phyloP scores from a whole-genome alignment of 805 yeast genomes.

The Lachancea quebecensis region DNA sequence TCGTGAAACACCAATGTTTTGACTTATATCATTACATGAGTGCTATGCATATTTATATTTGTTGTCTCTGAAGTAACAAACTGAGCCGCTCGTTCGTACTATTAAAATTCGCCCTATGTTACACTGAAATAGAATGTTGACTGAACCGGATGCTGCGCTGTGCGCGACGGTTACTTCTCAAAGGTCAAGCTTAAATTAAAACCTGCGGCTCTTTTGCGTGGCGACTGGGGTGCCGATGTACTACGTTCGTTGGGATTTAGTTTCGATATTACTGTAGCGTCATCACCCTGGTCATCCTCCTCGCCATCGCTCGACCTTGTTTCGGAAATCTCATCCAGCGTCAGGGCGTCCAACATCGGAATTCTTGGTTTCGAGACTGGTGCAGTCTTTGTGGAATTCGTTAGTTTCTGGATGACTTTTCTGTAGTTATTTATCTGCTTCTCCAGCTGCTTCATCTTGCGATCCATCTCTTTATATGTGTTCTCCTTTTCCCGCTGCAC shows the following conservation, averaged over 20 bases:
- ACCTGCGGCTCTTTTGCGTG: slow-evolving; percentile 5
- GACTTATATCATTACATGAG: background rate
- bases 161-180: background rate
- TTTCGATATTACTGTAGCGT: slow-evolving; percentile 5
- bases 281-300: slow-evolving; percentile 6
- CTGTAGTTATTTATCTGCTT: slow-evolving; percentile 26
- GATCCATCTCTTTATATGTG: slow-evolving; percentile 15
- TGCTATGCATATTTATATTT: background rate
- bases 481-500: slow-evolving; percentile 12
- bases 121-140: background rate
- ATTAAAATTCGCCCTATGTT: slow-evolving; percentile 1
- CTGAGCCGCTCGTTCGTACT: background rate
- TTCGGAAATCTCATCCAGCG: slow-evolving; percentile 5
- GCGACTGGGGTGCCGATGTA: background rate
- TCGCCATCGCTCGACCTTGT: slow-evolving; percentile 15
- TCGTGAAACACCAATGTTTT: background rate
- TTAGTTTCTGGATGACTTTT: slow-evolving; percentile 18
- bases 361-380: slow-evolving; percentile 7
- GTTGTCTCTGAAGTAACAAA: background rate
- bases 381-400: slow-evolving; percentile 6
- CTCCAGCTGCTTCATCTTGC: slow-evolving; percentile 26
- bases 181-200: slow-evolving; percentile 3
- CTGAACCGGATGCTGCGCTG: background rate
- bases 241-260: background rate
- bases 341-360: slow-evolving; percentile 5